phyloP scores from a whole-genome alignment of 2,329 filamentous ascomycete species.

The Beauveria asiatica region DNA sequence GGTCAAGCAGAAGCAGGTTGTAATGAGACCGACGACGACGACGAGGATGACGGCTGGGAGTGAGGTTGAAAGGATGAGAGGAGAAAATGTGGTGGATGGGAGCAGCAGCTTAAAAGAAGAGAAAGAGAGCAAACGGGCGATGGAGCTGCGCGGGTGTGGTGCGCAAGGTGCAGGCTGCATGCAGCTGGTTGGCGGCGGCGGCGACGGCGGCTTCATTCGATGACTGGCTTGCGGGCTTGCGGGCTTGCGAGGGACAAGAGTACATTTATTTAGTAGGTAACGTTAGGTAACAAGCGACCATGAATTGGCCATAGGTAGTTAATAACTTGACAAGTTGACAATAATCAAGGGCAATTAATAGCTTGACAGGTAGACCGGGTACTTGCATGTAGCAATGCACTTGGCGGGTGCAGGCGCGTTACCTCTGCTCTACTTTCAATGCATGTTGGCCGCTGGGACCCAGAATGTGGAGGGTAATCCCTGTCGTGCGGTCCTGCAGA shows the following conservation, averaged over 20 bases:
- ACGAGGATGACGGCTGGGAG: neutral
- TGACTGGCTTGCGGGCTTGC: too few species aligned
- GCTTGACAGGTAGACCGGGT: neutral
- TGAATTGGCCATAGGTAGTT: too few species aligned
- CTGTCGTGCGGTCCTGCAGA: conserved; percentile 5
- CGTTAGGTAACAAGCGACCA: too few species aligned
- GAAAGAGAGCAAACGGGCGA: conserved; percentile 3
- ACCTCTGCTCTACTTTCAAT: neutral
- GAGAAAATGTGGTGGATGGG: neutral
- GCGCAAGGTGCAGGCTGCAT: neutral
- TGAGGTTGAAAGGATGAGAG: conserved; percentile 3
- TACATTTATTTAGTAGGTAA: too few species aligned
- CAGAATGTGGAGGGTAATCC: neutral
- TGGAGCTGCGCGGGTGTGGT: neutral
- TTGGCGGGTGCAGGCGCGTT: neutral
- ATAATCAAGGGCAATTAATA: neutral
- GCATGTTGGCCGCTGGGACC: neutral
- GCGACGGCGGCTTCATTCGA: too few species aligned
- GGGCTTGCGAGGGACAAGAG: too few species aligned
- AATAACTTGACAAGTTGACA: neutral
- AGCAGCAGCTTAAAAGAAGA: neutral
- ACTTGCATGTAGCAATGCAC: neutral
- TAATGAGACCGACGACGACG: too few species aligned
- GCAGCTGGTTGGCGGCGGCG: too few species aligned
- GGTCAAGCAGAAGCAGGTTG: neutral